Percentiles rank a stretch among this genome's conserved stretches.
These are phyloP conservation scores for Ophiostoma sp. DNA, from an alignment of 2,329 filamentous ascomycete genomes.

Conservation along the genomic window DNA sequence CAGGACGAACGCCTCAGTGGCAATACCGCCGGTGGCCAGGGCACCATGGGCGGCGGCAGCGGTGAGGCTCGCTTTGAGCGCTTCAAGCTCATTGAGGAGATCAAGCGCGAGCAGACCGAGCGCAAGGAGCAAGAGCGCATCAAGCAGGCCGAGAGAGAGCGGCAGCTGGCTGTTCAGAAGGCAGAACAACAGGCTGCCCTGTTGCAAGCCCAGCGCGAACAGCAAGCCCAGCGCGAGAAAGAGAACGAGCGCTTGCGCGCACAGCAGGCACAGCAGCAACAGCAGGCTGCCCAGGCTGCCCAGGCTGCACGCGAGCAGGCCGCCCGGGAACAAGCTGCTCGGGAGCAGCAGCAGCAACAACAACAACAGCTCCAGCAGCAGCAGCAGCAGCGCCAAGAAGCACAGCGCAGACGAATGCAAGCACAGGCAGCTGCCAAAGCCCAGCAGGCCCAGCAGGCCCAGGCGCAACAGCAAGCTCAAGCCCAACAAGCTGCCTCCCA, in stretches of 20 bases:
- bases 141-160: constrained; percentile 56
- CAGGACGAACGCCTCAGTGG: constrained; percentile 76
- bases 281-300: constrained; percentile 29
- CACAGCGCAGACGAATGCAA: constrained; percentile 28
- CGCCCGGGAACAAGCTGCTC: constrained; percentile 31
- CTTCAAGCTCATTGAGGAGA: constrained; percentile 86
- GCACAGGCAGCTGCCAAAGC: constrained; percentile 33
- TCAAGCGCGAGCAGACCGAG: constrained; percentile 71
- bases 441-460: constrained; percentile 26
- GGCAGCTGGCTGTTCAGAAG: constrained; percentile 42
- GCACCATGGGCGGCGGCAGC: constrained; percentile 56
- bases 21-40: constrained; percentile 51
- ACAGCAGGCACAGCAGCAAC: constrained; percentile 35
- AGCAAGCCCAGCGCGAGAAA: constrained; percentile 36
- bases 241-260: constrained; percentile 24
- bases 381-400: constrained; percentile 36
- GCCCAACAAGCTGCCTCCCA: constrained; percentile 17
- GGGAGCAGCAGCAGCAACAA: constrained; percentile 33
- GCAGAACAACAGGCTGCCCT: constrained; percentile 29
- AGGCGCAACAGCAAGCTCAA: constrained; percentile 12
- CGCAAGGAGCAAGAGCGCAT: constrained; percentile 71
- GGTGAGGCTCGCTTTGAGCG: constrained; percentile 78
- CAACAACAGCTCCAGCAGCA: constrained; percentile 29
- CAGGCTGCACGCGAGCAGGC: constrained; percentile 28
- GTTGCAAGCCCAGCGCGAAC: constrained; percentile 36